Percentiles rank a stretch among this genome's conserved stretches.
Evolutionary conservation across 352 stramenopile genomes (phyloP).

Genomic region (Globisporangium emineosum): DNA sequence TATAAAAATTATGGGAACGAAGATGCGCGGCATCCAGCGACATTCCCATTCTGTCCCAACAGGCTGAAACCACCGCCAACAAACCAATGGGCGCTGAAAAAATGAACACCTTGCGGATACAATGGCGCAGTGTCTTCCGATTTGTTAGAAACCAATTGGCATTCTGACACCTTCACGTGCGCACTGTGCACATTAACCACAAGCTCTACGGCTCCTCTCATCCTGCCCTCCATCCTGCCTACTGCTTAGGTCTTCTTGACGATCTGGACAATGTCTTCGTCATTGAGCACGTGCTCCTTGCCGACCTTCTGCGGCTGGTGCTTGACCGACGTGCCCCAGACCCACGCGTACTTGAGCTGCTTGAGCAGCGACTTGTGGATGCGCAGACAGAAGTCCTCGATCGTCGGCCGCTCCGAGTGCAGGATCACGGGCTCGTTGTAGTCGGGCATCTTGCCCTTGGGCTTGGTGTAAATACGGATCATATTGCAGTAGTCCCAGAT

Average conservation of each 20-base stretch:
- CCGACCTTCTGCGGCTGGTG: conserved; percentile 98
- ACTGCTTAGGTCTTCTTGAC: conserved; percentile 90
- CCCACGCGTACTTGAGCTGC: conserved; percentile 95
- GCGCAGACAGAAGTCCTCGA: conserved; percentile 96
- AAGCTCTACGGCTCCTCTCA: neutral
- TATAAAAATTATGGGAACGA: neutral
- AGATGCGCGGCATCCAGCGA: neutral
- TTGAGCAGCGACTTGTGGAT: conserved; percentile 90
- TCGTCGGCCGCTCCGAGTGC: conserved; percentile 91
- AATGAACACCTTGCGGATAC: neutral
- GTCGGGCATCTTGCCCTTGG: conserved; percentile 93
- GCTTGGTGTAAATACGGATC: conserved; percentile 99
- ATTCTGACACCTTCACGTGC: neutral
- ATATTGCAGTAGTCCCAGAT: conserved; percentile 99
- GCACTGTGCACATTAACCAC: neutral
- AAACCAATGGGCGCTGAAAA: neutral
- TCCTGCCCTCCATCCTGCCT: neutral
- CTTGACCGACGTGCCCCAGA: conserved; percentile 97
- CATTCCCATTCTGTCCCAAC: neutral
- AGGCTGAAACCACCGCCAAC: neutral
- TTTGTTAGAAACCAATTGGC: neutral
- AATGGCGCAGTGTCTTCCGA: neutral
- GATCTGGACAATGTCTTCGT: conserved; percentile 99
- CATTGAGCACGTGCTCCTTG: conserved; percentile 96
- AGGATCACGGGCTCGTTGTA: conserved; percentile 98